These are phyloP conservation scores for Salvia hispanica DNA, from an alignment of 257 asterid genomes.

Conservation along the genomic window DNA sequence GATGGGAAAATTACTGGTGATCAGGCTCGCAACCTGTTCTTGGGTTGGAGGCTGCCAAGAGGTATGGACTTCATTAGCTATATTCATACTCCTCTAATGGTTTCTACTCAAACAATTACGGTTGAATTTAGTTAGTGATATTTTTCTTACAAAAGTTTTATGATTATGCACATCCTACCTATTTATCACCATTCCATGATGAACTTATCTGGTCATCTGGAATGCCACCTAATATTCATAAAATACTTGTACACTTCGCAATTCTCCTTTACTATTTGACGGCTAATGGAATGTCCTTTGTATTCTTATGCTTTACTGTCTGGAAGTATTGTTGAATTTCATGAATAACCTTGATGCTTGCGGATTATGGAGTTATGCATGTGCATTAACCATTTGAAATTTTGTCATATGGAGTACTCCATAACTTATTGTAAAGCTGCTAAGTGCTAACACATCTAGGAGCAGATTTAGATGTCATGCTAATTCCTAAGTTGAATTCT, in stretches of 20 bases:
- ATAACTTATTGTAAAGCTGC: constrained; percentile 21
- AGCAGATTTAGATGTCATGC: constrained; percentile 8
- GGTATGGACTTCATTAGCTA: constrained; percentile 43
- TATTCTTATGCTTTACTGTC: constrained; percentile 6
- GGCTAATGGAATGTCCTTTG: not conserved
- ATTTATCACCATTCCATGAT: constrained; percentile 8
- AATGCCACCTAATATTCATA: constrained; percentile 1
- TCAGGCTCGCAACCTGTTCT: constrained; percentile 87
- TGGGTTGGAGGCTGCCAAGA: constrained; percentile 95
- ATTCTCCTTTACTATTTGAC: not conserved
- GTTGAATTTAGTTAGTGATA: not conserved
- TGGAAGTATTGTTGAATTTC: constrained; percentile 15
- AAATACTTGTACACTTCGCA: not conserved
- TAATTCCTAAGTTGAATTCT: not conserved
- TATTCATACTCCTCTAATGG: not conserved
- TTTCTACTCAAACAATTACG: constrained; percentile 9
- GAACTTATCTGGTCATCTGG: constrained; percentile 8
- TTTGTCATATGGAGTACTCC: not conserved
- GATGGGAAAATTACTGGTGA: constrained; percentile 88
- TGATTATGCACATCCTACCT: not conserved
- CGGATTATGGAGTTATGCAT: constrained; percentile 3
- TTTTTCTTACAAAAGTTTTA: no score
- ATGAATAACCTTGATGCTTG: constrained; percentile 23
- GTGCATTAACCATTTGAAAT: constrained; percentile 21
- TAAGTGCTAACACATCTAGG: constrained; percentile 5